Percentiles rank a stretch among this genome's conserved stretches.
Evolutionary conservation across 2,329 filamentous ascomycete genomes (phyloP).

Genomic region (Macrophomina tecta): DNA sequence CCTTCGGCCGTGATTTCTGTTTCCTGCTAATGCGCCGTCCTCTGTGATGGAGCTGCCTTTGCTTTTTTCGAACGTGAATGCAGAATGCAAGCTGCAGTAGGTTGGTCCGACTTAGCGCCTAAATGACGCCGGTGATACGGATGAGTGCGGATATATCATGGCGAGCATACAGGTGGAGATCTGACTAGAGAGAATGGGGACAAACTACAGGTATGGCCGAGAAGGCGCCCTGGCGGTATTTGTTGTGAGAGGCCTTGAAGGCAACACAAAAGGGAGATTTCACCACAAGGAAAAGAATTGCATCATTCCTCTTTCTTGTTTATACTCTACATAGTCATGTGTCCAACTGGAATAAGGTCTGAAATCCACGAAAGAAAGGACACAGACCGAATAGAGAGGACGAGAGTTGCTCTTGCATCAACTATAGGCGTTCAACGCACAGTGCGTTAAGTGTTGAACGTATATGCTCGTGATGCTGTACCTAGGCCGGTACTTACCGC

Average conservation of each 20-base stretch:
- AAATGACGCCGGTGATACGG: not conserved
- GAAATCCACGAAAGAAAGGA: constrained; percentile 10
- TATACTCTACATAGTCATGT: constrained; percentile 4
- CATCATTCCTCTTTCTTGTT: not conserved
- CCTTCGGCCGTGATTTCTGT: not conserved
- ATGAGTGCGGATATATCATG: not conserved
- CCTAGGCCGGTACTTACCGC: constrained; percentile 12
- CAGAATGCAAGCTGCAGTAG: not conserved
- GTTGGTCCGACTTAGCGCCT: not conserved
- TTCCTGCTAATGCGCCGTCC: too few relatives aligned
- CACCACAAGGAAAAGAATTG: not conserved
- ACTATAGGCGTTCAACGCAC: constrained; percentile 34
- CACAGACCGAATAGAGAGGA: constrained; percentile 31
- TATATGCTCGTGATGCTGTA: constrained; percentile 33
- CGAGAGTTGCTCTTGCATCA: constrained; percentile 30
- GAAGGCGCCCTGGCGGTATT: not conserved
- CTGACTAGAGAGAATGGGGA: not conserved
- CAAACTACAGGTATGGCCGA: not conserved
- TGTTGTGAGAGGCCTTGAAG: not conserved
- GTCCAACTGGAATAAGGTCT: constrained; percentile 31
- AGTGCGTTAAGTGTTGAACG: constrained; percentile 27
- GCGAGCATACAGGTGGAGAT: not conserved
- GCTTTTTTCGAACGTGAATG: not conserved
- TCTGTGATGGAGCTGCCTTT: not conserved
- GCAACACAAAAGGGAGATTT: too few relatives aligned